Evolutionary conservation across 2,329 filamentous ascomycete genomes (phyloP), one percentile per base, ranked within the genome.

Genomic region (Hymenoscyphus infarciens): DNA sequence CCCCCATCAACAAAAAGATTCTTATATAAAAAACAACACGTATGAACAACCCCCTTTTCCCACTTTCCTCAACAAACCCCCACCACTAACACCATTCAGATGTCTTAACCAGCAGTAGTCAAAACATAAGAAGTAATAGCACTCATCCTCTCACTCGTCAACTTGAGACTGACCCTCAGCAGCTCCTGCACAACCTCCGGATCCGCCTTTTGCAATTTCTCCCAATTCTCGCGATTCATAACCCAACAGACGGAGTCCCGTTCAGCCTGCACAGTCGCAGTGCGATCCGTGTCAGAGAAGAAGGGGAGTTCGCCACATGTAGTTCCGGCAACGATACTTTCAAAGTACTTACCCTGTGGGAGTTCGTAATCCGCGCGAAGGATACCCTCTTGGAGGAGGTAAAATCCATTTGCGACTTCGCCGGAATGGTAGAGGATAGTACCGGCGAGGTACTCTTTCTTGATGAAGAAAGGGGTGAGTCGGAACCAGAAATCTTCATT

Each of bases 401-500:
- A 98, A 77, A 99, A 98, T 2, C 89, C 92, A 33, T 87, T 84
- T 0, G 95, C 88, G 1, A 80, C 72, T 69, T 97, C 89, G 63
- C 92, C 92, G 42, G 89, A 85, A 3, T 83, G 82, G 76, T 94
- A 99, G 1, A 99, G 79, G 2, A 91, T 80, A 0, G 87, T 87
- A 3, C 91, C 92, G 0, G 87, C 82, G 0, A 81, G 69, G 66
- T 88, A 91, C 64, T 89, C 85, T 65, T 84, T 84, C 54, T 86
- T 85, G 45, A 80, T 77, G 73, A 99, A 97, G 77, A 90, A 98
- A 0, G 84, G 80, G 4, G 86, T 85, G 0, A 87, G 88, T 1
- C 86, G 86, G 76, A 93, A 94, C 95, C 95, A 99, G 74, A 98
- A 98, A 75, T 97, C 93, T 75, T 97, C 92, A 72, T 94, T 95